phyloP scores from a whole-genome alignment of 495 filamentous ascomycete species.

The Trichoderma asperelloides region DNA sequence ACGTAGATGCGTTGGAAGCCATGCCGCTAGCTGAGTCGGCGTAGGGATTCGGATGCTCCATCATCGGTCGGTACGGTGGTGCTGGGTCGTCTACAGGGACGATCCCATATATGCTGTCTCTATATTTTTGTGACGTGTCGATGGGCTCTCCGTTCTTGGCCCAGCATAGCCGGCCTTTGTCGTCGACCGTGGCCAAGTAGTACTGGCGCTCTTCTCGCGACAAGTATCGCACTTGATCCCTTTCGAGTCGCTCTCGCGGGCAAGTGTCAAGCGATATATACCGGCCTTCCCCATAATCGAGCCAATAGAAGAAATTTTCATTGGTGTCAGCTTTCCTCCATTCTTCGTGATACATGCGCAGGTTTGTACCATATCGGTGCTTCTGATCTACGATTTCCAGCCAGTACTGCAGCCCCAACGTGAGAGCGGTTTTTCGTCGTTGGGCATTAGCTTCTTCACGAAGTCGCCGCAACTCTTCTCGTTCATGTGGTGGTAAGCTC shows the following conservation, averaged over 20 bases:
- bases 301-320: slow-evolving; percentile 93
- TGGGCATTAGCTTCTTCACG: slow-evolving; percentile 36
- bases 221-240: slow-evolving; percentile 65
- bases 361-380: slow-evolving; percentile 79
- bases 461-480: slow-evolving; percentile 27
- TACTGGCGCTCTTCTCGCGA: slow-evolving; percentile 60
- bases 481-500: slow-evolving; percentile 26
- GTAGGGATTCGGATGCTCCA: slow-evolving; percentile 11
- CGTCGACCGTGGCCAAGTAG: slow-evolving; percentile 64
- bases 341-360: slow-evolving; percentile 72
- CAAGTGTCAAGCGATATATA: slow-evolving; percentile 49
- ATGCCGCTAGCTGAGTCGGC: slow-evolving; percentile 8
- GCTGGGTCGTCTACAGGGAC: slow-evolving; percentile 55
- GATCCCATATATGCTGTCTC: slow-evolving; percentile 71
- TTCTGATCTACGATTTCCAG: slow-evolving; percentile 89
- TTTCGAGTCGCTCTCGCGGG: slow-evolving; percentile 56
- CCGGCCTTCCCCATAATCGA: slow-evolving; percentile 73
- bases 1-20: slow-evolving; percentile 6
- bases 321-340: slow-evolving; percentile 71
- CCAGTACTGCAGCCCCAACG: slow-evolving; percentile 85
- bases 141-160: slow-evolving; percentile 69
- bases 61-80: slow-evolving; percentile 35
- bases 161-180: slow-evolving; percentile 62
- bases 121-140: slow-evolving; percentile 64
- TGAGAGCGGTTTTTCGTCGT: slow-evolving; percentile 51